Evolutionary conservation across 2,329 filamentous ascomycete genomes (phyloP), one percentile per base, ranked within the genome.

Genomic region (Pseudogymnoascus sp.): DNA sequence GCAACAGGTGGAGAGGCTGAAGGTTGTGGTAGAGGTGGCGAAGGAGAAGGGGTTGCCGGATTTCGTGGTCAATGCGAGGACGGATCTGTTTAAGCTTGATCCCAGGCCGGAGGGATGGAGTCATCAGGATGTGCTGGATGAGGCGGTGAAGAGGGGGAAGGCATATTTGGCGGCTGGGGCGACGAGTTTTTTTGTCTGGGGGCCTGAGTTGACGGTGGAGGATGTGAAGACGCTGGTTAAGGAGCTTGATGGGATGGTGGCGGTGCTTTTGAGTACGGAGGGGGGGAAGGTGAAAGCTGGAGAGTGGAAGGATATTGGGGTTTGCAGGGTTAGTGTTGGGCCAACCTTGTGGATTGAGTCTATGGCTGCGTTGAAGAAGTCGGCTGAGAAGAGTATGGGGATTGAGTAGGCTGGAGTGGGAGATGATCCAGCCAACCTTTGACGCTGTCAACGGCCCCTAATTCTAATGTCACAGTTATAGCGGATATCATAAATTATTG

Each of bases 131-230:
- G 78, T 69, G 57, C 69, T 61, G 9, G 69, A 7, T n/a, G 66
- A 84, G 57, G 81, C 78, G 1, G 74, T 86, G 50, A 68, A 71
- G 57, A 74, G 84, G 0, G 84, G 82, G 0, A 79, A 77, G 62
- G 78, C 77, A n/a, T 86, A 81, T 67, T 72, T 86, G 2, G 77
- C 74, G 0, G 82, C 82, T 2, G 84, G 83, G 0, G 84, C 83
- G 0, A 80, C 77, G 11, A 84, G 80, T 0, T 76, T 83, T 0
- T 86, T 85, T 71, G 81, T 84, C 59, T 86, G 82, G 82, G 83
- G 83, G 12, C 68, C 75, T 12, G 71, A 81, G 39, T 67, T 82
- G 11, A 72, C 73, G 11, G 73, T 69, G 11, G 75, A 73, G 0
- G 81, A 83, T 69, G 75, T 83, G 2, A 68, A 73, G 67, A 70